Base-by-base conservation (phyloP, 306 rosid genomes). In the Senna tora region DNA sequence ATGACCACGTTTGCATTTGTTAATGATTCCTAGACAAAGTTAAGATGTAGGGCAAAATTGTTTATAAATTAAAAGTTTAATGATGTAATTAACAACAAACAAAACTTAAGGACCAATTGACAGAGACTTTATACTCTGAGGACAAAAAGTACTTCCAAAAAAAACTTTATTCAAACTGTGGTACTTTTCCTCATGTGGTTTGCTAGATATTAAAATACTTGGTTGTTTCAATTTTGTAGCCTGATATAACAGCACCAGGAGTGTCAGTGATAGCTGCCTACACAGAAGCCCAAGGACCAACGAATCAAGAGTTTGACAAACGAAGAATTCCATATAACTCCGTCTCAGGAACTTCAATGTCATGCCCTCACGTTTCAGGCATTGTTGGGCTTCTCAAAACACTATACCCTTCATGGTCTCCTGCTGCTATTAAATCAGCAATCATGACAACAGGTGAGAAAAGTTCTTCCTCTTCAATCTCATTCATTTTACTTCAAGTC, bases 241-340 rank as follows among this genome's bases (percentile, higher is more conserved):
- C 96, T 54, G 98, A 93, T 77, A 76, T 93, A 57, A 93, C 98
- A 25, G 98, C 97, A 50, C 96, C 98, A 1, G 98, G 98, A 74
- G 96, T 91, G 81, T 91, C 87, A 43, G 78, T 93, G 68, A 84
- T 93, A 55, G 98, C 98, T 0, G 97, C 98, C 51, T 91, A 84
- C 75, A 77, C 85, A 4, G 87, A 83, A 84, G 96, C 89, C 2
- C 65, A 86, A 82, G 97, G 97, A 28, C 97, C 98, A 57, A 93
- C 97, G 0, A 83, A 87, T 66, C 85, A 84, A 76, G 60, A 5
- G 63, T 91, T 81, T 50, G 97, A 93, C 79, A 22, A 15, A 14
- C 84, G 97, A 45, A 83, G 96, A 68, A 71, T 82, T 68, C 76
- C 70, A 4, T 93, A 33, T 74, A 93, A 91, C 86, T 81, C 96